A percentile compares a stretch with the other conserved stretches of the same genome.
These are phyloP conservation scores for Lodderomyces oxycetoniae DNA, from an alignment of 1,139 yeast genomes.

Conservation along the genomic window DNA sequence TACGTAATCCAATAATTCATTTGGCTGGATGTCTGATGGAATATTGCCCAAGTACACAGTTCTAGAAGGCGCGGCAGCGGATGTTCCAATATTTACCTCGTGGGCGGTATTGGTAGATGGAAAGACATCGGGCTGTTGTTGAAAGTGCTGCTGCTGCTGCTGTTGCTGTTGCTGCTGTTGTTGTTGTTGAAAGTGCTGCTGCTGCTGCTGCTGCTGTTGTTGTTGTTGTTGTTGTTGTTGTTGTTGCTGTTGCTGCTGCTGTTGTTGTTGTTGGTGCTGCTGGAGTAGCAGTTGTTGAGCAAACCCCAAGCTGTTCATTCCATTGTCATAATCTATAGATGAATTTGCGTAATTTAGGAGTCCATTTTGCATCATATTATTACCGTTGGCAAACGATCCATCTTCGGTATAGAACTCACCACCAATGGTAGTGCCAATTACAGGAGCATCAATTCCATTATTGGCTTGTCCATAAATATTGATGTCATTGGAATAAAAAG, in stretches of 20 bases:
- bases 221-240: neutral
- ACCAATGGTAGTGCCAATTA: slow-evolving; percentile 9
- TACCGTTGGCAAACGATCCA: slow-evolving; percentile 2
- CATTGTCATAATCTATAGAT: slow-evolving; percentile 2
- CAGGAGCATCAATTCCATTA: slow-evolving; percentile 10
- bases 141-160: slow-evolving; percentile 6
- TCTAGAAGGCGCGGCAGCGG: slow-evolving; percentile 61
- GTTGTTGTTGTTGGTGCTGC: slow-evolving; percentile 1
- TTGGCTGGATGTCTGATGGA: slow-evolving; percentile 75
- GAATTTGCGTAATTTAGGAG: slow-evolving; percentile 2
- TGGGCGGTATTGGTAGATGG: slow-evolving; percentile 6
- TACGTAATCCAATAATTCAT: slow-evolving; percentile 82
- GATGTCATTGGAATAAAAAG: neutral
- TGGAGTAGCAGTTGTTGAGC: slow-evolving; percentile 6
- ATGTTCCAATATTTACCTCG: slow-evolving; percentile 6
- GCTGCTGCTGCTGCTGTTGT: slow-evolving; percentile 1
- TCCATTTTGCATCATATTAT: slow-evolving; percentile 2
- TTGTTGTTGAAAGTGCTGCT: neutral
- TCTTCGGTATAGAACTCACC: slow-evolving; percentile 12
- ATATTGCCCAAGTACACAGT: slow-evolving; percentile 90
- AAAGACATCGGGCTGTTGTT: slow-evolving; percentile 1
- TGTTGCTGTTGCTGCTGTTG: slow-evolving; percentile 7
- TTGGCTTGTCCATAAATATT: slow-evolving; percentile 3
- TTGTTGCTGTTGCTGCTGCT: neutral
- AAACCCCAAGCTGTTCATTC: neutral